These are phyloP conservation scores for Amanita rubescens DNA, from an alignment of 768 basidiomycete species.

Conservation along the genomic window DNA sequence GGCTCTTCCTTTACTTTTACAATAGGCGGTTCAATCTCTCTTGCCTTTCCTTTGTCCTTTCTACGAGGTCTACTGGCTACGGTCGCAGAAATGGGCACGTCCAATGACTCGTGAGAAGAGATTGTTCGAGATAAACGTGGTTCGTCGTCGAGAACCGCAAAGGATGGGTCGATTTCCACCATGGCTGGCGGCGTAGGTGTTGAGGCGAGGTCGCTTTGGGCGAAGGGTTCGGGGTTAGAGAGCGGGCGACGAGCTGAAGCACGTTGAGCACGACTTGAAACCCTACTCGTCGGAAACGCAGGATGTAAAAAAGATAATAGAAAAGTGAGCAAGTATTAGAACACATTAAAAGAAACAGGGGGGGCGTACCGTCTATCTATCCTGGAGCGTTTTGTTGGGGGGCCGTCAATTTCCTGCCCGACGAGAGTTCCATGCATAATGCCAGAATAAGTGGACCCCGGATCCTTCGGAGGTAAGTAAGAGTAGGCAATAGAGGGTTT, in stretches of 20 bases:
- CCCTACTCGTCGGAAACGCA: constrained; percentile 33
- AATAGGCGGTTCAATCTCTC: constrained; percentile 31
- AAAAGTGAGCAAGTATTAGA: constrained; percentile 16
- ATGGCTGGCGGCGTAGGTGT: constrained; percentile 35
- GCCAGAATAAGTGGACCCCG: constrained; percentile 82
- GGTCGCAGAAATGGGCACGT: constrained; percentile 23
- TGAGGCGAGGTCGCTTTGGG: constrained; percentile 25
- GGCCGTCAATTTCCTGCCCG: constrained; percentile 57
- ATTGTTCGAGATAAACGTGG: constrained; percentile 57
- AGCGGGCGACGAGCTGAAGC: constrained; percentile 57
- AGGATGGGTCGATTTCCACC: constrained; percentile 44
- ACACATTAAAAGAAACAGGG: constrained; percentile 10
- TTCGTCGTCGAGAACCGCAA: constrained; percentile 53
- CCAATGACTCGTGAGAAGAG: constrained; percentile 35
- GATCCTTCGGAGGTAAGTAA: constrained; percentile 79
- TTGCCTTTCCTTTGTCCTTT: constrained; percentile 52
- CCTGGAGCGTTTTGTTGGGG: constrained; percentile 66
- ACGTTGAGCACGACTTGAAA: constrained; percentile 64
- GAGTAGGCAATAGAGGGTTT: constrained; percentile 64
- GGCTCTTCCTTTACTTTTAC: constrained; percentile 49
- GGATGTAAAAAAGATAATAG: constrained; percentile 9
- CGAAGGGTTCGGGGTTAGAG: constrained; percentile 31
- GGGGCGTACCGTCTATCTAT: constrained; percentile 66
- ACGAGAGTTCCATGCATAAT: constrained; percentile 60
- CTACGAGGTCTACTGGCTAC: constrained; percentile 27